phyloP scores from a whole-genome alignment of 2,329 filamentous ascomycete species.

The Pseudocercospora pini-densiflorae region DNA sequence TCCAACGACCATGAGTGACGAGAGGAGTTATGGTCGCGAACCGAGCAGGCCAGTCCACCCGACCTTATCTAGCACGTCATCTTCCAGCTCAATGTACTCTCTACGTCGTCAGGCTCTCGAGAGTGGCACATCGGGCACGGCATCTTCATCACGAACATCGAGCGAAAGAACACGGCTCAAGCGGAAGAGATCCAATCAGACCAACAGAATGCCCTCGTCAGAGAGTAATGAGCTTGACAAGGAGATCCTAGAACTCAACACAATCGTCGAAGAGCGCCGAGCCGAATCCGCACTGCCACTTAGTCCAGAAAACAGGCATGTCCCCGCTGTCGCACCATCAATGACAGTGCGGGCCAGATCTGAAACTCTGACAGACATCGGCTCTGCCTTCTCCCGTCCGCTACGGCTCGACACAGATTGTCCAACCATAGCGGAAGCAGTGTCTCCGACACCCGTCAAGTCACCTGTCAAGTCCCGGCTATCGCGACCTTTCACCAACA shows the following conservation, averaged over 20 bases:
- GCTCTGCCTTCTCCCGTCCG: constrained; percentile 51
- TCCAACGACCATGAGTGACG: constrained; percentile 4
- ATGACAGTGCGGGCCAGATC: constrained; percentile 52
- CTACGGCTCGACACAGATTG: constrained; percentile 20
- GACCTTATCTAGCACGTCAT: constrained; percentile 28
- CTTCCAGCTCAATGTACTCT: constrained; percentile 41
- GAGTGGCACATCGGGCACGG: constrained; percentile 15
- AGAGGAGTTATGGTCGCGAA: not conserved
- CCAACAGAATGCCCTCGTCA: constrained; percentile 21
- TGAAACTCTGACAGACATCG: constrained; percentile 54
- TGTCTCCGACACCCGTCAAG: constrained; percentile 17
- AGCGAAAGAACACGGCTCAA: constrained; percentile 42
- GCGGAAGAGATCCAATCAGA: constrained; percentile 40
- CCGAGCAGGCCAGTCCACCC: constrained; percentile 11
- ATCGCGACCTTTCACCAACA: constrained; percentile 29
- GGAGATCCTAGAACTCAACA: constrained; percentile 54
- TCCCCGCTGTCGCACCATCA: constrained; percentile 52
- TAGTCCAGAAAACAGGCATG: constrained; percentile 41
- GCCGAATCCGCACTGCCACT: constrained; percentile 40
- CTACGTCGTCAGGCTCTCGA: constrained; percentile 41
- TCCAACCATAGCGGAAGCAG: constrained; percentile 3
- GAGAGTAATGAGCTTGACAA: constrained; percentile 44
- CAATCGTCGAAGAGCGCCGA: constrained; percentile 53
- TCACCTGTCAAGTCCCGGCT: constrained; percentile 28
- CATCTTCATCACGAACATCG: constrained; percentile 21